Evolutionary conservation across 495 filamentous ascomycete genomes (phyloP), one percentile per base, ranked within the genome.

Genomic region (Astrocystis sublimbata): DNA sequence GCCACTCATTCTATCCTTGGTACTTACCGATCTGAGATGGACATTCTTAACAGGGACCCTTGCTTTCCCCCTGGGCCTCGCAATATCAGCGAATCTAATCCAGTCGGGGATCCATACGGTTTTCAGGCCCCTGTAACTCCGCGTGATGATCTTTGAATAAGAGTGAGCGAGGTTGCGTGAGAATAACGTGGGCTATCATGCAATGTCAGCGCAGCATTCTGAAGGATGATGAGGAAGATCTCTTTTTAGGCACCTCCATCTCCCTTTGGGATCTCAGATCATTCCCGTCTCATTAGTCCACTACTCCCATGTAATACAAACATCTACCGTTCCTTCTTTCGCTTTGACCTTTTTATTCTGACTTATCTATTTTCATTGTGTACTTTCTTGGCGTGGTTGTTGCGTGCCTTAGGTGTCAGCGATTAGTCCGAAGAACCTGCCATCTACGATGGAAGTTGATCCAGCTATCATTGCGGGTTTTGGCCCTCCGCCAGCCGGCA

Each of bases 401-500:
- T 33, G 53, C 43, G 23, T 23, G 23, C 7, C 9, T 45, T 15
- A 28, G 26, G 40, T 57, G 15, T 33, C 38, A 23, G 38, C 54
- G 45, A 45, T 24, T 6, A 42, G 33, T 40, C 9, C n/a, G 19
- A 36, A 26, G 19, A 19, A 10, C 41, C 36, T 21, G 36, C 8
- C 4, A 13, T 43, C 40, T 6, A 30, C 35, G n/a, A 65, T 65
- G 59, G 60, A 65, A 23, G 42, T 62, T 13, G 63, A 68, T 51
- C 61, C 67, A 15, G 24, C 28, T 6, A 53, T 64, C 26, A 12
- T 64, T 30, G 21, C 21, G 23, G 52, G 30, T 57, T 74, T 75
- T 57, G 73, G 73, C 19, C 66, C 71, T 19, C 57, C 65, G 1
- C 75, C 73, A 0, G 17, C 49, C 0, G 57, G 62, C 23, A 17